phyloP scores from a whole-genome alignment of 768 basidiomycete species.

The Sarcodon sp. region DNA sequence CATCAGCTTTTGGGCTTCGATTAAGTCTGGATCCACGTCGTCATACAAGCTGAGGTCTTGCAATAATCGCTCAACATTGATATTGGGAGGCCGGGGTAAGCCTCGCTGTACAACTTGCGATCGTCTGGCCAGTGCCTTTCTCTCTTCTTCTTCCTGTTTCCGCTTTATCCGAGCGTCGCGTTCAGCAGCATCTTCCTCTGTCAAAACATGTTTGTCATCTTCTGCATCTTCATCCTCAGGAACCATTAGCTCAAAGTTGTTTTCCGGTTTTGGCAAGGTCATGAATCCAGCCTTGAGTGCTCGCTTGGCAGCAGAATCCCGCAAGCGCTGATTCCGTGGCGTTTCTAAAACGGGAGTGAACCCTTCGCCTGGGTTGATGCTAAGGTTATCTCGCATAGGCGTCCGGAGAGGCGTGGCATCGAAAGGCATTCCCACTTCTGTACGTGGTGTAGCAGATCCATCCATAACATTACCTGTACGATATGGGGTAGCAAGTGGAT shows the following conservation, averaged over 20 bases:
- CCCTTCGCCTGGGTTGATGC: conserved; percentile 68
- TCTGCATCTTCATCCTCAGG: conserved; percentile 74
- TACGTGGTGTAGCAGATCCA: conserved; percentile 19
- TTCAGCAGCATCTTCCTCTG: conserved; percentile 87
- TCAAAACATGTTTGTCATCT: conserved; percentile 20
- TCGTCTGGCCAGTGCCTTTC: conserved; percentile 67
- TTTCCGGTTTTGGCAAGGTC: conserved; percentile 83
- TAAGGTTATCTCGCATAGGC: conserved; percentile 86
- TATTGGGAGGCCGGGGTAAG: conserved; percentile 77
- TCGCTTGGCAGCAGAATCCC: conserved; percentile 51
- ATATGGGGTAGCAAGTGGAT: conserved; percentile 85
- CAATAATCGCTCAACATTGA: conserved; percentile 58
- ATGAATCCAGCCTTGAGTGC: conserved; percentile 73
- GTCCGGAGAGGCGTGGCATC: conserved; percentile 81
- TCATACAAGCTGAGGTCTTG: conserved; percentile 42
- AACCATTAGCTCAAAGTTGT: conserved; percentile 91
- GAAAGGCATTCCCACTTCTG: conserved; percentile 18
- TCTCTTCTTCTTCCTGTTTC: conserved; percentile 63
- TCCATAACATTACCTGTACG: conserved; percentile 28
- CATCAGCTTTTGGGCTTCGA: conserved; percentile 48
- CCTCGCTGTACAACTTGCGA: conserved; percentile 71
- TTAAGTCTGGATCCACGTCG: conserved; percentile 20
- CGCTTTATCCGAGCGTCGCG: conserved; percentile 66
- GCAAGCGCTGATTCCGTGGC: conserved; percentile 64
- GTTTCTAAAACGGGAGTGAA: conserved; percentile 19